A percentile compares a stretch with the other conserved stretches of the same genome.
Conservation (phyloP, 176 grass and related monocot genomes). For the Oryza brachyantha region DNA sequence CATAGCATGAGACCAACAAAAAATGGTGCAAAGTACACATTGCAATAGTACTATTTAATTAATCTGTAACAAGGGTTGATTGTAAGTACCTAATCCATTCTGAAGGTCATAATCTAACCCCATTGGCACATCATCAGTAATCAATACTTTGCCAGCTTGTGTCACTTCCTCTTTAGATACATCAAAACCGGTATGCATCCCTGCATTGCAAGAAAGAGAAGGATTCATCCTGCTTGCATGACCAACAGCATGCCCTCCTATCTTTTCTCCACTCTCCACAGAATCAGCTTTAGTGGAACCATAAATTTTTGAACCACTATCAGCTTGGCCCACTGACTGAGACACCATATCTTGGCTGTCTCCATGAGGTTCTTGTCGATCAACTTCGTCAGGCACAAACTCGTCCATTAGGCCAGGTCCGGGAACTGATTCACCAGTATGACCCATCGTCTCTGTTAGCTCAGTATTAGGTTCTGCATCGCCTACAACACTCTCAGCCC, state of each 20-base stretch:
- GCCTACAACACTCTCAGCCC: slow-evolving; percentile 76
- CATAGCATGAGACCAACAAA: slow-evolving; percentile 2
- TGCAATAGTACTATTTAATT: slow-evolving; percentile 13
- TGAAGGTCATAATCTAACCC: slow-evolving; percentile 56
- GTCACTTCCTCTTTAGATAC: slow-evolving; percentile 82
- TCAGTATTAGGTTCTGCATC: slow-evolving; percentile 84
- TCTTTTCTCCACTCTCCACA: slow-evolving; percentile 87
- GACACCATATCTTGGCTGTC: slow-evolving; percentile 93
- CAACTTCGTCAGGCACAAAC: slow-evolving; percentile 73
- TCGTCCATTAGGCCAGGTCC: slow-evolving; percentile 85
- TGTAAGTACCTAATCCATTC: slow-evolving; percentile 62
- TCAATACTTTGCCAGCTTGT: slow-evolving; percentile 53
- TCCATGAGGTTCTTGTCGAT: slow-evolving; percentile 59
- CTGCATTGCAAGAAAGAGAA: slow-evolving; percentile 94
- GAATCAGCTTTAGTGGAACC: slow-evolving; percentile 88
- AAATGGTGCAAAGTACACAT: slow-evolving; percentile 2
- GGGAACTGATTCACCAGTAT: slow-evolving; percentile 87
- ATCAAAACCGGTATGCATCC: slow-evolving; percentile 55
- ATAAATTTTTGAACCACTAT: slow-evolving; percentile 92
- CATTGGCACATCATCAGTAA: slow-evolving; percentile 40
- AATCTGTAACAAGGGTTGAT: slow-evolving; percentile 23
- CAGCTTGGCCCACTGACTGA: slow-evolving; percentile 68
- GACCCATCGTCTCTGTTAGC: slow-evolving; percentile 88
- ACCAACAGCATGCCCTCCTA: slow-evolving; percentile 53
- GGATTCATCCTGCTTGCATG: slow-evolving; percentile 60